Evolutionary conservation across 352 stramenopile species (phyloP).

Genomic region (Globisporangium polare): DNA sequence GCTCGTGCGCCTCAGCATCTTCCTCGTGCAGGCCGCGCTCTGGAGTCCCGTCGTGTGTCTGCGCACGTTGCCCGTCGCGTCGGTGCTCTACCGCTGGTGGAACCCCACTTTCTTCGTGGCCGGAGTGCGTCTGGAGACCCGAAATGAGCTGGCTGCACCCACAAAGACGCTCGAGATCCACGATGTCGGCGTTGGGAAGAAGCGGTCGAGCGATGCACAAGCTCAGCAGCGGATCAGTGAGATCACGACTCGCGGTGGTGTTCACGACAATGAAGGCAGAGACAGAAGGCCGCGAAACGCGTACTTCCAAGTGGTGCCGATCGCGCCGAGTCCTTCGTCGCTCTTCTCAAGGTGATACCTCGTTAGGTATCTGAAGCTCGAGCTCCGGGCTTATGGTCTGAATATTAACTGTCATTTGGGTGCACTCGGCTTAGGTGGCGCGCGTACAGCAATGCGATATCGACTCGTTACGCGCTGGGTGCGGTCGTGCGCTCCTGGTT

Average conservation of each 20-base stretch:
- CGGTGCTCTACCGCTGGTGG: slow-evolving; percentile 36
- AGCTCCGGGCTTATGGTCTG: not conserved
- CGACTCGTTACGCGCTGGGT: slow-evolving; percentile 10
- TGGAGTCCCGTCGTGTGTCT: slow-evolving; percentile 56
- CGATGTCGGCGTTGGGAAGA: slow-evolving; percentile 9
- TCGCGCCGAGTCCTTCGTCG: not conserved
- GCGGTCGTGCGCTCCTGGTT: slow-evolving; percentile 14
- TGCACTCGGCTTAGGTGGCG: slow-evolving; percentile 7
- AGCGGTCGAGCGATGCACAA: not conserved
- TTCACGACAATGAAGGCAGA: not conserved
- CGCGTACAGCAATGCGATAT: slow-evolving; percentile 7
- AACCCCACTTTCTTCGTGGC: slow-evolving; percentile 34
- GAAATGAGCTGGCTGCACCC: slow-evolving; percentile 11
- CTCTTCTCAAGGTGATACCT: slow-evolving; percentile 11
- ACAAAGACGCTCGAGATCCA: slow-evolving; percentile 6
- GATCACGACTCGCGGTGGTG: not conserved
- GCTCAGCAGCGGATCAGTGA: slow-evolving; percentile 9
- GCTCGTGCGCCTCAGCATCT: slow-evolving; percentile 56
- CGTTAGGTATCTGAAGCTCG: too few relatives aligned
- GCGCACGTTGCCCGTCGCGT: slow-evolving; percentile 42
- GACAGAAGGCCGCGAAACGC: not conserved
- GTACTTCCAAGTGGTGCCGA: slow-evolving; percentile 17
- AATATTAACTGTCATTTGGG: not conserved
- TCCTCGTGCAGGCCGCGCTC: slow-evolving; percentile 29
- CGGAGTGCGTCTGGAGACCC: slow-evolving; percentile 20